A percentile compares a stretch with the other conserved stretches of the same genome.
Evolutionary conservation across 192 early-diverging fungal genomes (phyloP).

Genomic region (Chytriomyces hyalinus): DNA sequence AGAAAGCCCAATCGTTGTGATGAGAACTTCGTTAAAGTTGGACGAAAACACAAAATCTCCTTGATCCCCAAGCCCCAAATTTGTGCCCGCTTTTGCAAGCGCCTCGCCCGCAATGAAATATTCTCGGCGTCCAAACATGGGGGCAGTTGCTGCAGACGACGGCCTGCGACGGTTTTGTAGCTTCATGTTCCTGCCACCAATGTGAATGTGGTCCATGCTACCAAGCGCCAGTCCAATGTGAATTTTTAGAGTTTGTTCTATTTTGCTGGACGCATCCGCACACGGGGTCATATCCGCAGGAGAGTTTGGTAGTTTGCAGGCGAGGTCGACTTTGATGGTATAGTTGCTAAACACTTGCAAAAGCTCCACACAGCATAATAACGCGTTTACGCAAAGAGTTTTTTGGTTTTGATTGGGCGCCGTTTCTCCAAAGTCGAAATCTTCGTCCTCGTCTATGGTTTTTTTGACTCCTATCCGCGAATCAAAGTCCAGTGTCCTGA

Average conservation of each 20-base stretch:
- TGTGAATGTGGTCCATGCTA: background rate
- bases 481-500: background rate
- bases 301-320: background rate
- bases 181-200: background rate
- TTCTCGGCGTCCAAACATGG: slow-evolving; percentile 3
- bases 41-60: no score
- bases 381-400: background rate
- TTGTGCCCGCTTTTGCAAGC: background rate
- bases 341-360: slow-evolving; percentile 4
- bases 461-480: background rate
- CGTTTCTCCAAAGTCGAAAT: no score
- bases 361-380: slow-evolving; percentile 9
- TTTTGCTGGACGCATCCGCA: background rate
- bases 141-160: background rate
- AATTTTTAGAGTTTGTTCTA: no score
- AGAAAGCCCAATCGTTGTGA: no score
- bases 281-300: background rate
- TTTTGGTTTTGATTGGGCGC: background rate
- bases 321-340: background rate
- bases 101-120: background rate
- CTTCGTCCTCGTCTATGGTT: no score
- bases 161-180: background rate
- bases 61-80: no score
- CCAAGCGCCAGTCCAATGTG: no score
- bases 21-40: no score